Base-by-base conservation (phyloP, 768 basidiomycete genomes). In the Psilocybe tampanensis region DNA sequence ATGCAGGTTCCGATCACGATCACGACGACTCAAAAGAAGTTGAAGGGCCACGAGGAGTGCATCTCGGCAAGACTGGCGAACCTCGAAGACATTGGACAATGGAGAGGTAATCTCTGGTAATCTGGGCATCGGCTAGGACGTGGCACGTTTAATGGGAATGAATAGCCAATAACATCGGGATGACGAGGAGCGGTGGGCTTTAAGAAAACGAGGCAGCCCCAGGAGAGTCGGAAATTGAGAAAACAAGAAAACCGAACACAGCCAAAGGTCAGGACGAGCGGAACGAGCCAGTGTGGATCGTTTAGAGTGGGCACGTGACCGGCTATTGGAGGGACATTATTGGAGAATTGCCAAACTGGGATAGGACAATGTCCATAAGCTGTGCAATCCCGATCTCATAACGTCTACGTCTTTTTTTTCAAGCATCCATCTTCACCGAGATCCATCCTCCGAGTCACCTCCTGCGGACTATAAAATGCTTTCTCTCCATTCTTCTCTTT, bases 391-490 rank as follows among this genome's bases (percentile, higher is more conserved):
- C 53, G 55, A 59, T 59, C 47, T n/a, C n/a, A n/a, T n/a, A n/a
- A n/a, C n/a, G n/a, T n/a, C n/a, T n/a, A n/a, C n/a, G n/a, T n/a
- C 43, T 42, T 22, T 53, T 51, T 54, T 24, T 44, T 54, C n/a
- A n/a, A n/a, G 19, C 29, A 17, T 42, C 23, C 33, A 48, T 33
- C 41, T 44, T 43, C 57, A 45, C 65, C 62, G 63, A 63, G 54
- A 60, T 59, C 57, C 44, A 59, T 53, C 63, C 59, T 64, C 65
- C 63, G 66, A 65, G 62, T 61, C 66, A 64, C 18, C 24, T 45
- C 17, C 13, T 34, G 29, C 33, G 39, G 49, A 44, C 66, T 76
- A 75, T 78, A 78, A 69, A 76, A 75, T 70, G 72, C 41, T 58
- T 23, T 41, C 48, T 60, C 59, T 61, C 55, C 50, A 62, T 64